Evolutionary conservation across 495 filamentous ascomycete species (phyloP).

Genomic region (Rostrohypoxylon terebratum): DNA sequence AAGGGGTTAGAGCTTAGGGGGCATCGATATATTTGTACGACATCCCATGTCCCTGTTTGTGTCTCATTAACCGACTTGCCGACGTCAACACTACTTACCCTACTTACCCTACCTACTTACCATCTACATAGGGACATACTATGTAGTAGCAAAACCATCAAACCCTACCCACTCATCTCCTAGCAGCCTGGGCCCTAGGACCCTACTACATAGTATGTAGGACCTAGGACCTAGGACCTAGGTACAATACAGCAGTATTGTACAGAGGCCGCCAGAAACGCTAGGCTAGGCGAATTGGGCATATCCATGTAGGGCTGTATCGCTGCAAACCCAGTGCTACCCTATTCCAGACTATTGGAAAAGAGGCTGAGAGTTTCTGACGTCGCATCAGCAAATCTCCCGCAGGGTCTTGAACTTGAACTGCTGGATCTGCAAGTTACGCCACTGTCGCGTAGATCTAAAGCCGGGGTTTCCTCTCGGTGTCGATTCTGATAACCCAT

Average conservation of each 20-base stretch:
- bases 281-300: conserved; percentile 2
- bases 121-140: too few species aligned
- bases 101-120: too few species aligned
- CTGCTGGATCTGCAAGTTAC: conserved; percentile 17
- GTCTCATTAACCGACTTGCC: conserved; percentile 44
- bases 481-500: conserved; percentile 31
- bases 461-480: conserved; percentile 21
- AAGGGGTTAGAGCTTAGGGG: conserved; percentile 20
- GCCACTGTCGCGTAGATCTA: conserved; percentile 19
- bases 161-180: conserved; percentile 6
- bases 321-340: conserved; percentile 38
- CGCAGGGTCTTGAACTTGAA: conserved; percentile 25
- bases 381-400: conserved; percentile 38
- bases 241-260: too few species aligned
- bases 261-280: conserved; percentile 30
- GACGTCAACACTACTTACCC: conserved; percentile 28
- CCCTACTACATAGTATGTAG: too few species aligned
- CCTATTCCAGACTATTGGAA: conserved; percentile 46
- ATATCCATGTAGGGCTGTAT: conserved; percentile 40
- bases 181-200: too few species aligned
- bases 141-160: too few species aligned
- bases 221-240: too few species aligned
- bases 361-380: conserved; percentile 35
- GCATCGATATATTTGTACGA: conserved; percentile 44
- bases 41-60: conserved; percentile 10